phyloP scores from a whole-genome alignment of 2,329 filamentous ascomycete genomes.

The Pestalotiopsis sp. region DNA sequence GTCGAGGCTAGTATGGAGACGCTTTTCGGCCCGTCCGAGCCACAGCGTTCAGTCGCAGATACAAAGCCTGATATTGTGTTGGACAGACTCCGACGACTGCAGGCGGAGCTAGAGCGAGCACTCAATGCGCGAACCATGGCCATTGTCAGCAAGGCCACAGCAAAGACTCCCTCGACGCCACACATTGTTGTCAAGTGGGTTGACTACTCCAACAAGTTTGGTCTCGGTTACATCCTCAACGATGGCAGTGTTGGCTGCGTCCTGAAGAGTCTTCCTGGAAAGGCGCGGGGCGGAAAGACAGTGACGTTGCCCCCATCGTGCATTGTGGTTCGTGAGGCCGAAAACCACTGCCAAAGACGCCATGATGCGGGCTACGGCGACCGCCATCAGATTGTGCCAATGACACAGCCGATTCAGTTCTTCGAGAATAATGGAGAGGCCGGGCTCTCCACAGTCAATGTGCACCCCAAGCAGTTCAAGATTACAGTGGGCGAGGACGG shows the following conservation, averaged over 20 bases:
- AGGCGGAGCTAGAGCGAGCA: conserved; percentile 63
- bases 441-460: conserved; percentile 65
- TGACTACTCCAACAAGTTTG: conserved; percentile 86
- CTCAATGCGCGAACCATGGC: conserved; percentile 67
- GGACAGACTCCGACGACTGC: conserved; percentile 56
- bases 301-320: conserved; percentile 69
- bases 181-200: conserved; percentile 80
- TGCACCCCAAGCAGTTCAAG: conserved; percentile 65
- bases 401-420: conserved; percentile 69
- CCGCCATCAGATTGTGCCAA: conserved; percentile 64
- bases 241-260: conserved; percentile 80
- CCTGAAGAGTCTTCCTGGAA: conserved; percentile 55
- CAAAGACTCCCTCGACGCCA: conserved; percentile 57
- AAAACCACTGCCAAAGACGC: conserved; percentile 68
- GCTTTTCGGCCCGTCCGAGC: conserved; percentile 59
- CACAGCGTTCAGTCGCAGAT: conserved; percentile 49
- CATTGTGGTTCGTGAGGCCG: conserved; percentile 71
- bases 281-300: conserved; percentile 49
- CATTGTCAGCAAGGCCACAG: conserved; percentile 50
- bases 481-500: conserved; percentile 58
- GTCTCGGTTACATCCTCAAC: conserved; percentile 80
- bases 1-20: conserved; percentile 29
- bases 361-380: conserved; percentile 58
- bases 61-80: conserved; percentile 62
- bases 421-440: conserved; percentile 71